These are phyloP conservation scores for Nasturtium officinale DNA, from an alignment of 345 rosid species.

Conservation along the genomic window DNA sequence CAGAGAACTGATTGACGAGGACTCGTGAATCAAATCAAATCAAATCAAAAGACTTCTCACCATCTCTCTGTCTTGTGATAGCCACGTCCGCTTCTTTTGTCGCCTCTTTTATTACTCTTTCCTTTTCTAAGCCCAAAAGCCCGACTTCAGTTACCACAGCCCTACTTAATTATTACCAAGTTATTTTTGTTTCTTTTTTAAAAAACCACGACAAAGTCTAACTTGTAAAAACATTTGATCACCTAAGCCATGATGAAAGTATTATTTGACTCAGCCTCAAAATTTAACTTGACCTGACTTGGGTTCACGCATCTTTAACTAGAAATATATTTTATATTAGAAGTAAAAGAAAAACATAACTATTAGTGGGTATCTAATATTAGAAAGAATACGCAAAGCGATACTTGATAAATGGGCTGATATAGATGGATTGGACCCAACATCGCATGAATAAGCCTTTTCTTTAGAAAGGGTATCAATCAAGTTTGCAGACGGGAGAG, in stretches of 20 bases:
- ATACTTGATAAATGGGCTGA: neutral
- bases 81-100: slow-evolving; percentile 21
- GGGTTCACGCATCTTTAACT: neutral
- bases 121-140: slow-evolving; percentile 23
- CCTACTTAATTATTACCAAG: neutral
- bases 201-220: neutral
- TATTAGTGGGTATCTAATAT: neutral
- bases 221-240: neutral
- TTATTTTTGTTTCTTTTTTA: no score
- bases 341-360: neutral
- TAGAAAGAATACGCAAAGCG: neutral
- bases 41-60: neutral
- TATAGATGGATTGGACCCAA: neutral
- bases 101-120: slow-evolving; percentile 2
- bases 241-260: neutral
- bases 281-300: neutral
- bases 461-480: neutral
- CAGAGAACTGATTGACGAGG: neutral
- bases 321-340: neutral
- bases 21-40: neutral
- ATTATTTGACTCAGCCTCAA: neutral
- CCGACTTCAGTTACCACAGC: neutral
- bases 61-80: neutral
- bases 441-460: neutral
- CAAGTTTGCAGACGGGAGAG: slow-evolving; percentile 18